Percentiles rank a stretch among this genome's conserved stretches.
These are phyloP conservation scores for Clitoria ternatea DNA, from an alignment of 306 rosid species.

Conservation along the genomic window DNA sequence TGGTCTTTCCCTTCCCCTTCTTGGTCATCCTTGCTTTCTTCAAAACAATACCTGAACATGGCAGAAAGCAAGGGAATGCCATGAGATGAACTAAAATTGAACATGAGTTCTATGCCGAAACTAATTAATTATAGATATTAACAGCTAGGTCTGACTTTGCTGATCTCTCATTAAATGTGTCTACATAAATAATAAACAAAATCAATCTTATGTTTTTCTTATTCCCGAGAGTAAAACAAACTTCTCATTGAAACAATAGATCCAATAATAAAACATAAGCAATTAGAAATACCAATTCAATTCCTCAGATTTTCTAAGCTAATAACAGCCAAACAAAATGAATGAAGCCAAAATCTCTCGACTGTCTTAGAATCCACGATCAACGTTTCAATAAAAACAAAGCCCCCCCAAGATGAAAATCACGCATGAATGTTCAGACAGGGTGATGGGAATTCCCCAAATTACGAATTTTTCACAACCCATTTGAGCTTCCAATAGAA, in stretches of 20 bases:
- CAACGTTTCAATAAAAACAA: not conserved
- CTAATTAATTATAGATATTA: not conserved
- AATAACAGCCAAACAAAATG: not conserved
- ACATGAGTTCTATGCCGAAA: not conserved
- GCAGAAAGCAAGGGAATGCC: conserved; percentile 14
- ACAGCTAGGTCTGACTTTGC: not conserved
- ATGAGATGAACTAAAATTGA: not conserved
- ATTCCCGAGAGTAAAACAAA: not conserved
- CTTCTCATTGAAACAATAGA: not conserved
- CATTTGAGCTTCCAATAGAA: not conserved
- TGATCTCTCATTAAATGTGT: not conserved
- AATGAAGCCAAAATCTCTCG: not conserved
- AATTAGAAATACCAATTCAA: conserved; percentile 13
- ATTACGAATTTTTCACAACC: not conserved
- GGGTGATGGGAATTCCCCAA: conserved; percentile 8
- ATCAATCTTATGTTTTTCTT: not conserved
- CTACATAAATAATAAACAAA: not conserved
- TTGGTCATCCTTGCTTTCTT: conserved; percentile 77
- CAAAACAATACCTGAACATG: conserved; percentile 60
- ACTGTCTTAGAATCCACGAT: conserved; percentile 1
- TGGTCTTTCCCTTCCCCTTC: conserved; percentile 52
- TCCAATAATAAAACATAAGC: conserved; percentile 1
- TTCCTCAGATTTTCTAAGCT: not conserved
- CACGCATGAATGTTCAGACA: conserved; percentile 9
- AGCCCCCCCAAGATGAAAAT: conserved; percentile 23